phyloP scores from a whole-genome alignment of 2,329 filamentous ascomycete genomes.

The Exophiala lecanii-corni region DNA sequence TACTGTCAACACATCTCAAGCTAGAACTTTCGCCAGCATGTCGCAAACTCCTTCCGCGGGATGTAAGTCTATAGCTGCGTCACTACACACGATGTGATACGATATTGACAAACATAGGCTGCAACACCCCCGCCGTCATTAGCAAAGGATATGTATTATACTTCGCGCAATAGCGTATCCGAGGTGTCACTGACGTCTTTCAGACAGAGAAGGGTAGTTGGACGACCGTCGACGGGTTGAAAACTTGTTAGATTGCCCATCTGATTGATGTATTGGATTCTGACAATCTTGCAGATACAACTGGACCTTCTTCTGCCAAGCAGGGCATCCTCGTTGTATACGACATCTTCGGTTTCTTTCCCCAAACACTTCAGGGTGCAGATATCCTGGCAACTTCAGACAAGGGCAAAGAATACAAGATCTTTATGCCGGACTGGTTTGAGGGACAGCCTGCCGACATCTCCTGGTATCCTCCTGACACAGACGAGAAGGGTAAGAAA shows the following conservation, averaged over 20 bases:
- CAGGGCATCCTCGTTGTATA: slow-evolving; percentile 55
- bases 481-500: slow-evolving; percentile 56
- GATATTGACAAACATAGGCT: slow-evolving; percentile 5
- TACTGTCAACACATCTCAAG: neutral
- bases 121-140: slow-evolving; percentile 21
- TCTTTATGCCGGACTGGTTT: slow-evolving; percentile 92
- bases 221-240: slow-evolving; percentile 56
- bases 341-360: slow-evolving; percentile 57
- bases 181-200: neutral
- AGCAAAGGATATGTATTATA: slow-evolving; percentile 15
- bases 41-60: slow-evolving; percentile 18
- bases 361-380: slow-evolving; percentile 59
- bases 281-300: slow-evolving; percentile 42
- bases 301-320: slow-evolving; percentile 52
- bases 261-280: slow-evolving; percentile 3
- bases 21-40: slow-evolving; percentile 20
- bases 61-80: slow-evolving; percentile 4
- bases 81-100: neutral
- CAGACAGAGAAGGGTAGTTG: slow-evolving; percentile 50
- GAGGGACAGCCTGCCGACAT: slow-evolving; percentile 65
- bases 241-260: slow-evolving; percentile 49
- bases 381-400: slow-evolving; percentile 58
- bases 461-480: slow-evolving; percentile 57
- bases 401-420: slow-evolving; percentile 70
- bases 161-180: too few species aligned